These are phyloP conservation scores for Torrubiellomyces zombiae DNA, from an alignment of 2,329 filamentous ascomycete species.

Conservation along the genomic window DNA sequence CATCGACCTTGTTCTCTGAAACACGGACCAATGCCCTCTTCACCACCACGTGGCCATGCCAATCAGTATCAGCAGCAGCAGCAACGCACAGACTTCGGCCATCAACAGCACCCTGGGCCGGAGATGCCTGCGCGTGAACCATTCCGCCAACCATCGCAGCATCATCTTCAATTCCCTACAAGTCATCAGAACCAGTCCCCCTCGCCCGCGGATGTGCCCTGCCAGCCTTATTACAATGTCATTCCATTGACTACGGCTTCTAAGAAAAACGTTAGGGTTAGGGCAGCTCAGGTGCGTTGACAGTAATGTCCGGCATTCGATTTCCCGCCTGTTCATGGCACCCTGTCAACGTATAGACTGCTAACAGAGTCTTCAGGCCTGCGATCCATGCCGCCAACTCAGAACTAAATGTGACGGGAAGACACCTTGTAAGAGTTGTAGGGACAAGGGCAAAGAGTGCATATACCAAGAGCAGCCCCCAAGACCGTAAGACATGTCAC, in stretches of 20 bases:
- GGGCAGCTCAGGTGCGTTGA: conserved; percentile 43
- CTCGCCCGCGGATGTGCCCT: too few relatives aligned
- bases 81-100: too few relatives aligned
- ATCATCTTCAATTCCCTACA: too few relatives aligned
- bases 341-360: not conserved
- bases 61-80: too few relatives aligned
- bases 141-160: too few relatives aligned
- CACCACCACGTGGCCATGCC: too few relatives aligned
- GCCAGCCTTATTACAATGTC: conserved; percentile 21
- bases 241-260: conserved; percentile 23
- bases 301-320: not conserved
- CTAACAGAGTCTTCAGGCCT: conserved; percentile 41
- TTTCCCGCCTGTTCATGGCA: not conserved
- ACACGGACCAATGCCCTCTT: too few relatives aligned
- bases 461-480: conserved; percentile 82
- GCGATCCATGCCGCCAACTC: conserved; percentile 69
- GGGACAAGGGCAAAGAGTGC: conserved; percentile 68
- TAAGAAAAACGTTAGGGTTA: conserved; percentile 47
- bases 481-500: conserved; percentile 50
- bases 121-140: too few relatives aligned
- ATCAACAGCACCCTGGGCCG: too few relatives aligned
- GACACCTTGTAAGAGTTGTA: conserved; percentile 69
- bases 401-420: conserved; percentile 91
- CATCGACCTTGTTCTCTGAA: too few relatives aligned
- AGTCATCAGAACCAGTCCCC: too few relatives aligned